Conservation (phyloP, 2,329 filamentous ascomycete species). For the Cytospora leucostoma region DNA sequence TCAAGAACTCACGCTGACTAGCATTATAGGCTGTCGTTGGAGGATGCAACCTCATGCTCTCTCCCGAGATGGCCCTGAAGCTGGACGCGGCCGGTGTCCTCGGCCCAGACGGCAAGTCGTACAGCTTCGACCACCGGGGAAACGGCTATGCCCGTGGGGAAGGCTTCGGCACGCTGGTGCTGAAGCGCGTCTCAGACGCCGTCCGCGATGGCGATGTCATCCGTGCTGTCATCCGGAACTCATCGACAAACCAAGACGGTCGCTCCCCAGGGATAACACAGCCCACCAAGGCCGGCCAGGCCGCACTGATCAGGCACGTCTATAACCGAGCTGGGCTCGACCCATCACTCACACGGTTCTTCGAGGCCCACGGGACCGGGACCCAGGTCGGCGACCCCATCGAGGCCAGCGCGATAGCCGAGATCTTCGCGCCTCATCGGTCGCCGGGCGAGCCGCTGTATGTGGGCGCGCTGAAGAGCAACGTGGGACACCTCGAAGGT, state of each 20-base stretch:
- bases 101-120: constrained; percentile 28
- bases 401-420: constrained; percentile 54
- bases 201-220: constrained; percentile 44
- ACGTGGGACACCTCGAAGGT: constrained; percentile 34
- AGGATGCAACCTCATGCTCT: constrained; percentile 32
- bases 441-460: constrained; percentile 24
- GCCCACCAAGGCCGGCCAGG: constrained; percentile 39
- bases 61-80: constrained; percentile 27
- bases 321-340: constrained; percentile 38
- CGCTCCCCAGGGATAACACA: constrained; percentile 36
- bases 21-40: constrained; percentile 31
- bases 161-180: constrained; percentile 50
- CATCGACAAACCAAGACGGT: constrained; percentile 38
- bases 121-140: constrained; percentile 43
- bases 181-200: constrained; percentile 53
- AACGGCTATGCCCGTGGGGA: constrained; percentile 57
- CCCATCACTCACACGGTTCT: constrained; percentile 35
- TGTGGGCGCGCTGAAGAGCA: constrained; percentile 34
- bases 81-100: constrained; percentile 28
- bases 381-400: constrained; percentile 37
- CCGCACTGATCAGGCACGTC: constrained; percentile 34
- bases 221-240: constrained; percentile 41
- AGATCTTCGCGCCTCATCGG: constrained; percentile 14
- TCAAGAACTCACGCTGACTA: background rate
- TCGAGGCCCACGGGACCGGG: constrained; percentile 25